Evolutionary conservation across 345 rosid genomes (phyloP).

Genomic region (Laguncularia racemosa): DNA sequence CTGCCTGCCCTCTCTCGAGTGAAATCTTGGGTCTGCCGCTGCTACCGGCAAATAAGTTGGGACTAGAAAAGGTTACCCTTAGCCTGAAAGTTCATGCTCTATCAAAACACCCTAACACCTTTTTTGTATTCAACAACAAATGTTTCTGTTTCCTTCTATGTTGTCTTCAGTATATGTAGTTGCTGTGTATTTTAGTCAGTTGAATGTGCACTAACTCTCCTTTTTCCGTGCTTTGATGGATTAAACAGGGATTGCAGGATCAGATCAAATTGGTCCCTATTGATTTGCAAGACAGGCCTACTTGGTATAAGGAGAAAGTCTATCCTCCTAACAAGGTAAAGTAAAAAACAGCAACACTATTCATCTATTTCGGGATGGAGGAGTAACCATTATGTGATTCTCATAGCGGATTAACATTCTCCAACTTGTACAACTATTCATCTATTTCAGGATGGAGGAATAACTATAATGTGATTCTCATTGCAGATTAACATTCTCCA

Average conservation of each 20-base stretch:
- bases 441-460: background rate
- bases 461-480: too few species aligned
- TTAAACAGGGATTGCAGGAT: slow-evolving; percentile 72
- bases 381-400: background rate
- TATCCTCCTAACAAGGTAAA: slow-evolving; percentile 70
- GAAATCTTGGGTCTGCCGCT: too few species aligned
- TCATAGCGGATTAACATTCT: background rate
- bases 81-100: too few species aligned
- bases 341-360: background rate
- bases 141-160: too few species aligned
- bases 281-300: slow-evolving; percentile 61
- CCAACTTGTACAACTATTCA: background rate
- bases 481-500: background rate
- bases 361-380: background rate
- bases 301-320: slow-evolving; percentile 83
- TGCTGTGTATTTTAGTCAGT: too few species aligned
- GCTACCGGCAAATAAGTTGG: too few species aligned
- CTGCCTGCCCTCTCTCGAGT: too few species aligned
- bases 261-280: slow-evolving; percentile 66
- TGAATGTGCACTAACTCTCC: too few species aligned
- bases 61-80: too few species aligned
- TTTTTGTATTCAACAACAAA: too few species aligned
- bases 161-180: too few species aligned
- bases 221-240: slow-evolving; percentile 2
- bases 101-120: too few species aligned